Evolutionary conservation across 306 rosid genomes (phyloP).

Genomic region (Rubus parviflorus): DNA sequence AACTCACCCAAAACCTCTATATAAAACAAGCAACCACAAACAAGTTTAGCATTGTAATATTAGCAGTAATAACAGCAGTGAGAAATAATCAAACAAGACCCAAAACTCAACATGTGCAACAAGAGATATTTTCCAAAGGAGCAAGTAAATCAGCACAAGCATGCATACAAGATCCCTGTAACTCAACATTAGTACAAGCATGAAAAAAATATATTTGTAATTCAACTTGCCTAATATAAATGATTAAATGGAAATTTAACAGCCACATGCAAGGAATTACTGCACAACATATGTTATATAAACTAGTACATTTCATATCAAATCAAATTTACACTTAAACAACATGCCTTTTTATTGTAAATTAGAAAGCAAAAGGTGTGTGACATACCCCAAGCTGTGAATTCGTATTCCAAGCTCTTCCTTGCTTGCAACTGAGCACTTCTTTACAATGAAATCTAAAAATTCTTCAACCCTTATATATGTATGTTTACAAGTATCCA

Average conservation of each 20-base stretch:
- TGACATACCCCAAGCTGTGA: conserved; percentile 72
- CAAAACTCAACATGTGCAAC: not conserved
- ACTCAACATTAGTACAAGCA: not conserved
- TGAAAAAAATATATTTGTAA: not conserved
- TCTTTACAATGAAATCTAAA: conserved; percentile 67
- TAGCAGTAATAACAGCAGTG: not conserved
- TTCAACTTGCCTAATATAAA: not conserved
- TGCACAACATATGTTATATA: not conserved
- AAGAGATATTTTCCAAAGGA: not conserved
- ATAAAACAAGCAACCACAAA: not conserved
- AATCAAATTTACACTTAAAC: not conserved
- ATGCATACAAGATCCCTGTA: not conserved
- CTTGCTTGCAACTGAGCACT: conserved; percentile 46
- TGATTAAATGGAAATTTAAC: not conserved
- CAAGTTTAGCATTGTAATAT: not conserved
- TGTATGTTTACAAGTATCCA: conserved; percentile 25
- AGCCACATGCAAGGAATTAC: not conserved
- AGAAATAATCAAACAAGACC: not conserved
- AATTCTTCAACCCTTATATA: conserved; percentile 52
- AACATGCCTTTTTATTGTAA: not conserved
- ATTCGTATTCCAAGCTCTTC: conserved; percentile 78
- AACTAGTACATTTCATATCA: not conserved
- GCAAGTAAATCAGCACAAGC: not conserved
- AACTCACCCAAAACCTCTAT: not conserved
- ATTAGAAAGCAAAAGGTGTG: conserved; percentile 17